A percentile compares a stretch with the other conserved stretches of the same genome.
Conservation (phyloP, 768 basidiomycete species). For the Kwoniella dendrophila region DNA sequence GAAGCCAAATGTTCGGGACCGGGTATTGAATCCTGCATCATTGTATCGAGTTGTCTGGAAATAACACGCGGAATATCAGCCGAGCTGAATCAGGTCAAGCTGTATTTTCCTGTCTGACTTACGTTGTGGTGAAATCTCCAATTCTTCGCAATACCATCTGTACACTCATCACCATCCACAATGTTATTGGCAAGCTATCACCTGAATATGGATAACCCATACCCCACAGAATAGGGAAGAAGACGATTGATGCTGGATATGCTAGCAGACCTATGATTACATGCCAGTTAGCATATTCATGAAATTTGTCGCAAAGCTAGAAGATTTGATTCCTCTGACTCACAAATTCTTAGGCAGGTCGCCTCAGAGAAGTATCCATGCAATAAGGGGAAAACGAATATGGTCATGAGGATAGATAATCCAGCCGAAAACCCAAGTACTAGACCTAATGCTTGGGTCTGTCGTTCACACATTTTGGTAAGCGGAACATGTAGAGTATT, state of each 20-base stretch:
- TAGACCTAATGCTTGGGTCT: slow-evolving; percentile 37
- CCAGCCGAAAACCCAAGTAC: slow-evolving; percentile 38
- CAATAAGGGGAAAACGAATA: slow-evolving; percentile 35
- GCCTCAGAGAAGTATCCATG: slow-evolving; percentile 32
- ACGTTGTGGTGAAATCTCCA: slow-evolving; percentile 44
- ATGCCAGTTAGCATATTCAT: slow-evolving; percentile 1
- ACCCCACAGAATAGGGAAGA: slow-evolving; percentile 40
- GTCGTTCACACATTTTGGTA: background rate
- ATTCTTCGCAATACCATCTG: slow-evolving; percentile 39
- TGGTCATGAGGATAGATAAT: slow-evolving; percentile 42
- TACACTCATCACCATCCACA: slow-evolving; percentile 25
- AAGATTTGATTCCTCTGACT: background rate
- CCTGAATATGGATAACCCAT: slow-evolving; percentile 21
- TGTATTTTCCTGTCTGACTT: no score
- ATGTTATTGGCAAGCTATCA: slow-evolving; percentile 13
- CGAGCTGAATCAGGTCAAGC: background rate
- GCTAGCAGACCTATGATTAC: slow-evolving; percentile 27
- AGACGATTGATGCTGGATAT: slow-evolving; percentile 30
- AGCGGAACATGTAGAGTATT: background rate
- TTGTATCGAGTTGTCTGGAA: slow-evolving; percentile 32
- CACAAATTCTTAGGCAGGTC: slow-evolving; percentile 30
- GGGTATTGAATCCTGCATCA: slow-evolving; percentile 39
- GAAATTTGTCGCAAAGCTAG: background rate
- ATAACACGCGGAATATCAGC: background rate
- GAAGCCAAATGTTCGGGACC: slow-evolving; percentile 35